phyloP scores from a whole-genome alignment of 768 basidiomycete species.

The Psilocybe tampanensis region DNA sequence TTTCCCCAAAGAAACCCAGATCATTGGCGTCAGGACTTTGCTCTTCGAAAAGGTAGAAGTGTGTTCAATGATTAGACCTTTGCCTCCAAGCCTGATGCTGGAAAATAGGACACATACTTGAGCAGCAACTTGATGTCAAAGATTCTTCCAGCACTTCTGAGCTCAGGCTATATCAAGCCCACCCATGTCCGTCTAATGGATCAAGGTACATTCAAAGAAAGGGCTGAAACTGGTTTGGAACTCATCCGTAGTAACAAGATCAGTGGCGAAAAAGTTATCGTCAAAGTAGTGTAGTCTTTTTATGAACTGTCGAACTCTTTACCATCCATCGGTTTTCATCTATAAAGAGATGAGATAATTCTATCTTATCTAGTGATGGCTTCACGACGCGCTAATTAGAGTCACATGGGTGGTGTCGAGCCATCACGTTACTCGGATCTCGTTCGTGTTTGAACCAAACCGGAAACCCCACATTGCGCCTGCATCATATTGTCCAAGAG shows the following conservation, averaged over 20 bases:
- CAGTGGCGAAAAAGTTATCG: neutral
- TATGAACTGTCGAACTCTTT: too few species aligned
- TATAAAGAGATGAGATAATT: too few species aligned
- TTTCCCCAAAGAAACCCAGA: slow-evolving; percentile 36
- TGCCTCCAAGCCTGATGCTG: neutral
- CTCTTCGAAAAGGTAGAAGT: neutral
- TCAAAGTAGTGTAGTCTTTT: neutral
- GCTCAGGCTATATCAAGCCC: neutral
- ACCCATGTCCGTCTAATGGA: neutral
- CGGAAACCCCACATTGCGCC: slow-evolving; percentile 2
- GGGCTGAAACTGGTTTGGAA: neutral
- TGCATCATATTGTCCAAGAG: neutral
- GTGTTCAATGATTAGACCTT: neutral
- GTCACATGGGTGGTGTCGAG: slow-evolving; percentile 1
- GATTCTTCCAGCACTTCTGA: neutral
- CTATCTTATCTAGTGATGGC: too few species aligned
- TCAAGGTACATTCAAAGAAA: slow-evolving; percentile 2
- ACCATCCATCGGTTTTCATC: too few species aligned
- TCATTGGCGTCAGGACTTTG: neutral
- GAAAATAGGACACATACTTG: neutral
- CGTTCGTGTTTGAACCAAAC: slow-evolving; percentile 6
- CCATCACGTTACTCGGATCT: slow-evolving; percentile 19
- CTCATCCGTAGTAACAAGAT: neutral
- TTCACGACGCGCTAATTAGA: slow-evolving; percentile 1
- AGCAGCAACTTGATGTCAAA: neutral